Base-by-base conservation (phyloP, 78 protist species). In the Anaeramoeba flamelloides region DNA sequence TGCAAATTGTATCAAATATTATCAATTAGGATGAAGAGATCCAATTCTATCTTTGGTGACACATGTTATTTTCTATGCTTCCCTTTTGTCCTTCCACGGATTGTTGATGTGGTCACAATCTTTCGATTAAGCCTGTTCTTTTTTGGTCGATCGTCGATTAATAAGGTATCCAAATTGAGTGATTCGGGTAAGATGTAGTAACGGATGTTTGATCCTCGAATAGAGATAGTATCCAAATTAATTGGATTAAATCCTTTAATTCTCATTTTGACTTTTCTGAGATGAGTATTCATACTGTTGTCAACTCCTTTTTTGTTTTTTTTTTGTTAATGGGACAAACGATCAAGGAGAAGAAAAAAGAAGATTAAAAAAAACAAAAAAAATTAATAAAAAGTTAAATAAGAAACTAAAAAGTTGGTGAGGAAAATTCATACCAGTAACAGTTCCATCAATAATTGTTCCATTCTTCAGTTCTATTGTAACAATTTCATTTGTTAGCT, bases 401-500 rank as follows among this genome's bases (percentile, higher is more conserved):
- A 79, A 32, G 38, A 41, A 38, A 8, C 30, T 8, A 26, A 22
- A 79, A 8, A 79, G 53, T 22, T 39, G 74, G 83, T 12, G 3
- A 2, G 37, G 22, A 3, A 2, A 30, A 65, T 22, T 1, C 81
- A 26, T n/a, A 82, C 89, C 89, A 2, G 85, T 79, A 39, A 96
- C 82, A 1, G 97, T 94, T 2, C 99, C 99, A 41, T 86, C 89
- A 12, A 94, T 92, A 31, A 93, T 81, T 2, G 97, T 87, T 0
- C 99, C 99, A 76, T 93, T 96, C 91, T 96, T 96, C 40, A 96
- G 87, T 86, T 96, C 98, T 32, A 96, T 37, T 0, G 97, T 92
- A 38, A 96, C 98, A 0, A 97, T 94, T 90, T 96, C 98, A 76
- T 90, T 89, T 32, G 38, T 81, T 36, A 94, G 89, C 79, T 89